Percentiles rank a stretch among this genome's conserved stretches.
Evolutionary conservation across 202 grass and related monocot species (phyloP).

Genomic region (Schoenoplectus tabernaemontani): DNA sequence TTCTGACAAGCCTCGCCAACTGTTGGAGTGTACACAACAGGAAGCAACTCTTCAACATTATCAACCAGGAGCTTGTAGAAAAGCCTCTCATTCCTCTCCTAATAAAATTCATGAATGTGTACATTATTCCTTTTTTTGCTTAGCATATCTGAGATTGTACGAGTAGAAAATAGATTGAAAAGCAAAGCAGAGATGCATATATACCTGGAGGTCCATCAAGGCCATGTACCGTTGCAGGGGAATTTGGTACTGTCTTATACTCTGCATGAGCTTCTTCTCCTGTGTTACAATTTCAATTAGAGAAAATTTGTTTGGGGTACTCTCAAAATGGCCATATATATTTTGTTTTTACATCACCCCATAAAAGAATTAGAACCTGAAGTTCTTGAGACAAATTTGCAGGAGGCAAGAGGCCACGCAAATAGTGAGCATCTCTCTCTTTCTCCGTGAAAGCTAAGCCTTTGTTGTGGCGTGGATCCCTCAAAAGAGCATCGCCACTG

Average conservation of each 20-base stretch:
- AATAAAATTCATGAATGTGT: neutral
- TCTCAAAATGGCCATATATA: neutral
- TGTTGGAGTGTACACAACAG: conserved; percentile 86
- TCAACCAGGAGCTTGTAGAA: conserved; percentile 89
- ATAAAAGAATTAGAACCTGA: conserved; percentile 33
- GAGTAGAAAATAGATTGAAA: neutral
- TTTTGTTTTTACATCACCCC: neutral
- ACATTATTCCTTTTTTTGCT: neutral
- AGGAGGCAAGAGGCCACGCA: conserved; percentile 73
- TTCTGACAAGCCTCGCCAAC: conserved; percentile 96
- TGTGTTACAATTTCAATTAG: conserved; percentile 21
- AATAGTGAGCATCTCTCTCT: conserved; percentile 87
- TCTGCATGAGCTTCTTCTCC: conserved; percentile 90
- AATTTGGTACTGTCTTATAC: conserved; percentile 51
- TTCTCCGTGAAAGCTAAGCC: conserved; percentile 85
- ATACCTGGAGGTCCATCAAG: conserved; percentile 72
- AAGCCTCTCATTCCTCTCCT: conserved; percentile 84
- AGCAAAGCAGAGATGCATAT: neutral
- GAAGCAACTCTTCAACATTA: conserved; percentile 86
- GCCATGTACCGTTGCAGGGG: conserved; percentile 73
- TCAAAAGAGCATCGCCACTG: conserved; percentile 69
- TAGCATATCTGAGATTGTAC: neutral
- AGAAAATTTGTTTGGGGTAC: neutral
- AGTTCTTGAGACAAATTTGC: conserved; percentile 49
- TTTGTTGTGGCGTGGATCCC: conserved; percentile 90